Base-by-base conservation (phyloP, 2,329 filamentous ascomycete species). In the Neophaeococcomyces aloes region DNA sequence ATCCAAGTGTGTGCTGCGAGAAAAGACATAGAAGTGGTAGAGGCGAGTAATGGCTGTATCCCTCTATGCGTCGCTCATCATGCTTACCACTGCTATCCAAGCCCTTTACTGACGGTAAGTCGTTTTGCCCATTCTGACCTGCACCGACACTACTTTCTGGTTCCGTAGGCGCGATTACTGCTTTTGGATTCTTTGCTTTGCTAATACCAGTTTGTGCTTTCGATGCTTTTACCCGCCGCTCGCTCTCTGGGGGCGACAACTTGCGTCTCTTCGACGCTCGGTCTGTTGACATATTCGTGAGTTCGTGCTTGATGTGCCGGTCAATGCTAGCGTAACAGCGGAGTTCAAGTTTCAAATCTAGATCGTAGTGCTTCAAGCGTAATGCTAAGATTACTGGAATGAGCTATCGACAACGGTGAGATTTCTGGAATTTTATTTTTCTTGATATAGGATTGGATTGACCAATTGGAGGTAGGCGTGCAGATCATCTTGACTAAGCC, bases 81-180 rank as follows among this genome's bases (percentile, higher is more conserved):
- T 6, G 47, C 52, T 41, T 53, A 54, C 52, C 53, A 44, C 49
- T 53, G 37, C 51, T 54, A 5, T 52, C 52, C 18, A 55, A 39
- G 37, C 54, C 53, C 36, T 55, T 55, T 29, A 55, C 47, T 10
- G 52, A 46, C 15, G 53, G 53, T 10, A 42, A 7, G 15, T 42
- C 30, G 27, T 34, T 19, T 4, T 13, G 7, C 6, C 4, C 31
- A 11, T 29, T 15, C 14, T 18, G 13, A 29, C 37, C 13, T 29
- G 10, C 27, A 27, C 25, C 19, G 4, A n/a, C 19, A 10, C 14
- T 38, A 7, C 19, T 10, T n/a, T 19, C 10, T 13, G 33, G 8
- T 13, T 13, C 33, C 6, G n/a, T 27, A 27, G 6, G 3, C 7
- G 17, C 19, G 4, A 23, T 8, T 13, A 14, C 25, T 13, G 10